Conservation (phyloP, 2,329 filamentous ascomycete genomes). For the Sporothrix schenckii region DNA sequence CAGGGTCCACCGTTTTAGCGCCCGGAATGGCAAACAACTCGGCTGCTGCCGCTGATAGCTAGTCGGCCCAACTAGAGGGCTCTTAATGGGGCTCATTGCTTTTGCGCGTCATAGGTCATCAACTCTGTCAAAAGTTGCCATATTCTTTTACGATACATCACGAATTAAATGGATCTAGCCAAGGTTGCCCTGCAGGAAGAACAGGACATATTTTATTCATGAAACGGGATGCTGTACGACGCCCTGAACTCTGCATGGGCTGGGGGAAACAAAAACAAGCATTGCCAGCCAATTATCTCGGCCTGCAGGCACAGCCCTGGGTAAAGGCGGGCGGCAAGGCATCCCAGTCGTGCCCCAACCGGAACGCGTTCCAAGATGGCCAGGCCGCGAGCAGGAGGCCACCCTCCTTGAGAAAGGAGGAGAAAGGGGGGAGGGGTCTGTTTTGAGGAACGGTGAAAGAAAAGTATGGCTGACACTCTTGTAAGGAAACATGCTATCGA, state of each 20-base stretch:
- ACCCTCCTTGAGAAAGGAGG: background rate
- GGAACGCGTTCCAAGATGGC: background rate
- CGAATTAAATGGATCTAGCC: background rate
- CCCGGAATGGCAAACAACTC: background rate
- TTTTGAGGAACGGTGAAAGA: background rate
- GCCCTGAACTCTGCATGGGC: background rate
- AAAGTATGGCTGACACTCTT: background rate
- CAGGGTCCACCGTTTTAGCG: conserved; percentile 2
- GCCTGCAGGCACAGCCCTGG: background rate
- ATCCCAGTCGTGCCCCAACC: background rate
- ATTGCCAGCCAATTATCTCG: background rate
- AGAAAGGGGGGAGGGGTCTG: too few species aligned
- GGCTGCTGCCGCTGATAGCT: background rate
- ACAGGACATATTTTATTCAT: background rate
- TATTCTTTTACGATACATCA: background rate
- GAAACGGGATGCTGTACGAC: background rate
- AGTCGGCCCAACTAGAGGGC: background rate
- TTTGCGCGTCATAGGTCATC: background rate
- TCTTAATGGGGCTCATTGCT: background rate
- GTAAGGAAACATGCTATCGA: background rate
- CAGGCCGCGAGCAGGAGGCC: conserved; percentile 5
- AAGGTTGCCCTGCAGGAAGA: background rate
- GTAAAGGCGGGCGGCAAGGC: background rate
- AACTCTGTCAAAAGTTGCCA: background rate
- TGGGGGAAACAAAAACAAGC: background rate